Conservation (phyloP, 495 filamentous ascomycete genomes). For the Hypoxylon subgilvum region DNA sequence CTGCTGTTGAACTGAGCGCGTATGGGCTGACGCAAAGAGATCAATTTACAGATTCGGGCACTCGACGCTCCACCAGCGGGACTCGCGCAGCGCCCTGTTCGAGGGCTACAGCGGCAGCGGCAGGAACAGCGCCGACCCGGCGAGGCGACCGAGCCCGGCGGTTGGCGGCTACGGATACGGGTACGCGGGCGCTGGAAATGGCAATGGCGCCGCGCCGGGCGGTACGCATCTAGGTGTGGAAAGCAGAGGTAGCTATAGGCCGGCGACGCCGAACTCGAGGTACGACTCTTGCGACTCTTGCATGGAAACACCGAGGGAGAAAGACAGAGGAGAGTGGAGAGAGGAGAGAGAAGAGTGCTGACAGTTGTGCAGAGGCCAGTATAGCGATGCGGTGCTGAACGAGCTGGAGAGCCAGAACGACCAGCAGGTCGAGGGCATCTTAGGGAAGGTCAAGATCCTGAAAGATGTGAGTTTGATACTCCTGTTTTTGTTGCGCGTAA, state of each 20-base stretch:
- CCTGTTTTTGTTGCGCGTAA: conserved; percentile 28
- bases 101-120: conserved; percentile 75
- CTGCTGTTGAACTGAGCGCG: no score
- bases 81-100: conserved; percentile 88
- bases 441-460: conserved; percentile 86
- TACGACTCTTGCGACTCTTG: conserved; percentile 43
- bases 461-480: conserved; percentile 75
- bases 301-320: neutral
- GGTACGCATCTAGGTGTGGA: conserved; percentile 44
- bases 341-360: no score
- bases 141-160: conserved; percentile 58
- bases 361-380: conserved; percentile 73
- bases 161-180: conserved; percentile 70
- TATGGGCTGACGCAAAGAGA: neutral
- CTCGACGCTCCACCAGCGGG: conserved; percentile 76
- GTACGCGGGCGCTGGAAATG: conserved; percentile 49
- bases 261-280: conserved; percentile 86
- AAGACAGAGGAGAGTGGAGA: no score
- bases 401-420: conserved; percentile 97
- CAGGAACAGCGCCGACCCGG: conserved; percentile 46
- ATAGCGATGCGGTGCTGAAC: conserved; percentile 88
- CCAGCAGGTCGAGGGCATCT: conserved; percentile 83
- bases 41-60: conserved; percentile 58
- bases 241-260: conserved; percentile 46
- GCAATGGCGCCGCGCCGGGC: conserved; percentile 33